phyloP scores from a whole-genome alignment of 352 stramenopile genomes.

The Phytophthora citrophthora region DNA sequence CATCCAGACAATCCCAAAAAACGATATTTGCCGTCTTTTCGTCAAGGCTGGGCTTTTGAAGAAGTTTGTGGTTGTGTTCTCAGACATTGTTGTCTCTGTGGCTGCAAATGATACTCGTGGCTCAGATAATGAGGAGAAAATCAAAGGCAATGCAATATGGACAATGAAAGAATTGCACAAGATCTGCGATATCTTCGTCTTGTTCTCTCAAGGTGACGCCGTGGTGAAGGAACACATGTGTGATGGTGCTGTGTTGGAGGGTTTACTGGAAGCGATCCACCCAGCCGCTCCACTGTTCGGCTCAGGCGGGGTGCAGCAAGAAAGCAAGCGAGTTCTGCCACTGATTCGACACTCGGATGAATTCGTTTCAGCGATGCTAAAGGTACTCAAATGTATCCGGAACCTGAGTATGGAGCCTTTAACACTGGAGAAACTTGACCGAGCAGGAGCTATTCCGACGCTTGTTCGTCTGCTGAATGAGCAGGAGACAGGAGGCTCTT shows the following conservation, averaged over 20 bases:
- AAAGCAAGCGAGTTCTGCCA: constrained; percentile 17
- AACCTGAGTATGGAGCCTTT: constrained; percentile 93
- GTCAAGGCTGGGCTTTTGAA: constrained; percentile 91
- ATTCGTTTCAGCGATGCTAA: constrained; percentile 72
- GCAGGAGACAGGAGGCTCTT: constrained; percentile 34
- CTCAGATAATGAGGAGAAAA: constrained; percentile 15
- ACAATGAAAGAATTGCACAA: constrained; percentile 73
- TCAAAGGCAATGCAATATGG: constrained; percentile 40
- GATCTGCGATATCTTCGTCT: constrained; percentile 88
- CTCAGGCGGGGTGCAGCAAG: constrained; percentile 1
- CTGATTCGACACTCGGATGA: constrained; percentile 46
- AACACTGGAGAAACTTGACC: constrained; percentile 90
- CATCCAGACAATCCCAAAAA: constrained; percentile 92
- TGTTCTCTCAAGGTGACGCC: constrained; percentile 92
- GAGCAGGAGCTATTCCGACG: constrained; percentile 85
- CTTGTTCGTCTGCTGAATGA: constrained; percentile 84
- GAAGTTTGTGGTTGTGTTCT: constrained; percentile 90
- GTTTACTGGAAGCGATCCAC: constrained; percentile 63
- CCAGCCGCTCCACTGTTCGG: constrained; percentile 28
- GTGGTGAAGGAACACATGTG: constrained; percentile 94
- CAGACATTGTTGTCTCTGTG: constrained; percentile 65
- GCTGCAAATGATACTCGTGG: constrained; percentile 27
- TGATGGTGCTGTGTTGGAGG: constrained; percentile 77
- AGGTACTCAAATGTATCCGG: constrained; percentile 84
- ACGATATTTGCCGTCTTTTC: constrained; percentile 95